A percentile compares a stretch with the other conserved stretches of the same genome.
These are phyloP conservation scores for Silene uniflora DNA, from an alignment of 148 eudicot species.

Conservation along the genomic window DNA sequence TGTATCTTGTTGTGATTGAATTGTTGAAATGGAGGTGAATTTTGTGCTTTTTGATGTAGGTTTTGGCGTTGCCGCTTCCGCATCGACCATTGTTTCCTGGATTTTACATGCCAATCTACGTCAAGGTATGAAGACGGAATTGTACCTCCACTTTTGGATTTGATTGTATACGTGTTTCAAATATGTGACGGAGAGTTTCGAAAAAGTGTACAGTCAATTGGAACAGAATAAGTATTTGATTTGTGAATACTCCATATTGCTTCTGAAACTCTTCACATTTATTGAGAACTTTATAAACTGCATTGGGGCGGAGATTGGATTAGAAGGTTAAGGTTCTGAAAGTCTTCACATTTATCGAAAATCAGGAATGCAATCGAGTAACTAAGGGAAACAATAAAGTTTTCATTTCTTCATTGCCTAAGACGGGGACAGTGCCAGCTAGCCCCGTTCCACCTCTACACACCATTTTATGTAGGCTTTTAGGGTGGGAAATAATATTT, in stretches of 20 bases:
- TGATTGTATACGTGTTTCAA: too few relatives aligned
- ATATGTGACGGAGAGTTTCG: too few relatives aligned
- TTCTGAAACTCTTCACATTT: neutral
- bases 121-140: slow-evolving; percentile 51
- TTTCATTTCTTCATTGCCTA: too few relatives aligned
- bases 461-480: neutral
- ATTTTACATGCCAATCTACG: slow-evolving; percentile 93
- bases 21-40: neutral
- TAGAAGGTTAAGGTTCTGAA: too few relatives aligned
- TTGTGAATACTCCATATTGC: neutral
- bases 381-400: neutral
- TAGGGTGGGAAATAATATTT: too few relatives aligned
- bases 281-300: too few relatives aligned
- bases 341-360: too few relatives aligned
- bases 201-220: too few relatives aligned
- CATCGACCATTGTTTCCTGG: slow-evolving; percentile 94
- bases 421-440: neutral
- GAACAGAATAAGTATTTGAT: neutral
- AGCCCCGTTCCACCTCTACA: neutral
- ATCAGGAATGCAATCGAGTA: neutral
- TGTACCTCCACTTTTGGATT: too few relatives aligned
- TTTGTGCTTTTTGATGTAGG: slow-evolving; percentile 46
- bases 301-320: neutral
- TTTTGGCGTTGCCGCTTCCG: slow-evolving; percentile 79
- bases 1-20: neutral